Conservation (phyloP, 108 stramenopile species). For the Thalassiosira profunda region DNA sequence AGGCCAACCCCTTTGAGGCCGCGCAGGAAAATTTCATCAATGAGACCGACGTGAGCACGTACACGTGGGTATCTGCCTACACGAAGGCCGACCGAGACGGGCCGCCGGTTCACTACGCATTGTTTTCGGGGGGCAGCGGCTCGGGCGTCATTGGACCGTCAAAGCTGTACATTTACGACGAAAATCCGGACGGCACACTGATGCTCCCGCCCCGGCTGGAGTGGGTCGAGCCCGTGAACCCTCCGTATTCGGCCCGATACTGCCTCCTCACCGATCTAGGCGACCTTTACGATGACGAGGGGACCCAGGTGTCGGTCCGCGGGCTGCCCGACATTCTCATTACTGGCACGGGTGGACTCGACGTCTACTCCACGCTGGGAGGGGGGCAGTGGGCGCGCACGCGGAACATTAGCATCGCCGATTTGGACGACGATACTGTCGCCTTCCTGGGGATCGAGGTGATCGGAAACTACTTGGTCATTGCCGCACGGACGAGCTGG, state of each 20-base stretch:
- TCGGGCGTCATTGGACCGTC: neutral
- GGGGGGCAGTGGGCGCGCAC: neutral
- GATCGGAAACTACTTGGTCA: neutral
- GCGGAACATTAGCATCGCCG: neutral
- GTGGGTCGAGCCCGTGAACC: neutral
- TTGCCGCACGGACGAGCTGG: neutral
- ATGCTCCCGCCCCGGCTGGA: neutral
- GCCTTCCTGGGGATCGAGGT: neutral
- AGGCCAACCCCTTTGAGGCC: neutral
- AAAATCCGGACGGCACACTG: neutral
- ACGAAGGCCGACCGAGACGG: neutral
- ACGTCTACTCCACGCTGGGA: neutral
- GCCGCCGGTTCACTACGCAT: neutral
- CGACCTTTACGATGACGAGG: neutral
- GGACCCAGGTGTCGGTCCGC: neutral
- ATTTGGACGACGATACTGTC: neutral
- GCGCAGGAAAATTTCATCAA: constrained; percentile 1
- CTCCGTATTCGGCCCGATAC: neutral
- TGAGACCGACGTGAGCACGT: neutral
- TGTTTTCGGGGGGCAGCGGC: constrained; percentile 2
- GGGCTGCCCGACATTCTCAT: constrained; percentile 4
- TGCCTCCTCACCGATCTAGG: constrained; percentile 1
- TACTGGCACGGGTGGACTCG: constrained; percentile 1
- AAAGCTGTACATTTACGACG: constrained; percentile 3
- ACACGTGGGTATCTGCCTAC: constrained; percentile 5